A percentile compares a stretch with the other conserved stretches of the same genome.
These are phyloP conservation scores for Aspergillus quadricinctus DNA, from an alignment of 2,329 filamentous ascomycete genomes.

Conservation along the genomic window DNA sequence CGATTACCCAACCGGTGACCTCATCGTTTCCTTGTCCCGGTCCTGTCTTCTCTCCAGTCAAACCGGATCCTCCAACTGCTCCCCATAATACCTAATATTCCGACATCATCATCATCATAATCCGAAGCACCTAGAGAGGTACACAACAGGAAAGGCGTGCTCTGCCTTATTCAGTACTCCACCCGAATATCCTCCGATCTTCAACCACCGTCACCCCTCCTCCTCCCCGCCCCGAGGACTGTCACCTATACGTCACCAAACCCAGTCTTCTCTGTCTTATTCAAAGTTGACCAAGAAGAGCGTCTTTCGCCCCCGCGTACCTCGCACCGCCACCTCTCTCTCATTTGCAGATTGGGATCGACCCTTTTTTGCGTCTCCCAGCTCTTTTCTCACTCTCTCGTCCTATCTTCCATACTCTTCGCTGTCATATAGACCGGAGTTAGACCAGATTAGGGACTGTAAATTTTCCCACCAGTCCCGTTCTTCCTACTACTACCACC, in stretches of 20 bases:
- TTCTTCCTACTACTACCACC: constrained; percentile 5
- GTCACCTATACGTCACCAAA: constrained; percentile 7
- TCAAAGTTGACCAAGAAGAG: constrained; percentile 1
- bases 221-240: background rate
- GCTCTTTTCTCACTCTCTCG: constrained; percentile 1
- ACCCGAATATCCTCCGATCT: background rate
- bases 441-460: constrained; percentile 14
- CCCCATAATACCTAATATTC: background rate
- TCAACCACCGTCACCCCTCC: background rate
- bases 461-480: constrained; percentile 9
- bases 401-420: constrained; percentile 1
- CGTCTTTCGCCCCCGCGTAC: constrained; percentile 1
- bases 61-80: background rate
- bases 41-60: background rate
- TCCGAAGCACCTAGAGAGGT: background rate
- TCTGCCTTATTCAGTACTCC: background rate
- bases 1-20: constrained; percentile 7
- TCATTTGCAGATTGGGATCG: constrained; percentile 1
- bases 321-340: constrained; percentile 5
- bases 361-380: background rate
- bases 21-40: constrained; percentile 3
- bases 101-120: background rate
- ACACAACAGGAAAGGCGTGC: background rate
- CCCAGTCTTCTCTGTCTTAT: background rate
- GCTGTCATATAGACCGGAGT: constrained; percentile 12